Evolutionary conservation across 2,329 filamentous ascomycete genomes (phyloP), one percentile per base, ranked within the genome.

Genomic region (Microcyclospora tardicrescens): DNA sequence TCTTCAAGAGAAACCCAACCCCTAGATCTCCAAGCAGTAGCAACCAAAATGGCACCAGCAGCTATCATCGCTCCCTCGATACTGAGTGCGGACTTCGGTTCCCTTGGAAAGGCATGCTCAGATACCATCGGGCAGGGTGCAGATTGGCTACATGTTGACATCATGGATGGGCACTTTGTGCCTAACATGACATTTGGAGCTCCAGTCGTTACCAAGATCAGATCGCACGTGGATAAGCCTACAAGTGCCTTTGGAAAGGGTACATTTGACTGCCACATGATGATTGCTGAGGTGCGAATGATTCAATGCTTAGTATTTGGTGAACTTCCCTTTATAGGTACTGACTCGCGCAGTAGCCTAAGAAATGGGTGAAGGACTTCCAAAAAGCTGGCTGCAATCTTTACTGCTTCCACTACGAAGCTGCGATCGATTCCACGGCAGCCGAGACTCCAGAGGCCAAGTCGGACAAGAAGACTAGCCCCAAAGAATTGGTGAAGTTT

Each of bases 381-480:
- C 78, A 91, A 61, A 79, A 82, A 38, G 91, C 86, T 43, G 91
- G 91, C 38, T 95, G 87, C 64, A 86, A 98, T 62, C 73, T 98
- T n/a, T 98, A 98, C 71, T 96, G 91, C 71, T 98, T 98, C 71
- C 91, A 98, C 71, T 96, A 96, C 65, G 91, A 98, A 67, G 91
- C 91, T 16, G 91, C 91, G 47, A 74, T 91, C 35, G 64, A 68
- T 50, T 93, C 84, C 36, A 84, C 82, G 33, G 85, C 83, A 28
- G 86, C 87, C 54, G 84, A 87, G 57, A 77, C 72, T 39, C 87
- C 89, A 35, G 77, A 81, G 51, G 73, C 71, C 40, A 72, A 66
- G 38, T 77, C 76, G 11, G 81, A 82, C 39, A 61, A 68, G 43
- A 81, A 77, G 61, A 96, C 89, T 2, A 86, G 66, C 54, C 89